Base-by-base conservation (phyloP, 2,329 filamentous ascomycete species). In the Nothophaeocryptopus gaeumannii region DNA sequence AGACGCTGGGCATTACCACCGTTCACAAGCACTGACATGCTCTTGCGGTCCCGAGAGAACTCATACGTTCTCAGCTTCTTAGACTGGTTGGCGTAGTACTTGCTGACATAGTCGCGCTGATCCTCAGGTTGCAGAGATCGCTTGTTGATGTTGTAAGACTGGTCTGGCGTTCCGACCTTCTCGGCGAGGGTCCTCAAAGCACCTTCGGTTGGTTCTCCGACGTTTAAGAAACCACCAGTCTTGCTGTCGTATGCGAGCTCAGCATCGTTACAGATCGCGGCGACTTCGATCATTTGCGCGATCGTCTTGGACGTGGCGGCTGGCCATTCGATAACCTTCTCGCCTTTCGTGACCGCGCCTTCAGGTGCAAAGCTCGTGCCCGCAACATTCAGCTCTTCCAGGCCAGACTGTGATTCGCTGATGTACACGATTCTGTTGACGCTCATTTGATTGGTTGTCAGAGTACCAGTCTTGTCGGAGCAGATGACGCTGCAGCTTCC, bases 401-500 rank as follows among this genome's bases (percentile, higher is more conserved):
- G 76, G 51, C 82, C 85, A 46, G 75, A 81, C 41, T 89, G 91
- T 52, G 80, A 72, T 59, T 87, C 83, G 63, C 82, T 85, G 60
- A 99, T 78, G 67, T 91, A 89, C 40, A 96, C 88, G 48, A 97
- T 74, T 73, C 92, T 95, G 76, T 85, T 93, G 49, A 96, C 93
- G 67, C 93, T 97, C 93, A 99, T 99, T 73, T 97, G 91, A 74
- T 99, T 99, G 35, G 93, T 99, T 9, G 93, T 99, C 67, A 99
- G 75, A 41, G 93, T 99, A 61, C 93, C 95, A 5, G 93, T 99
- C 79, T 99, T 99, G 78, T 99, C 93, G 3, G 95, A 99, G 77
- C 95, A 99, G 69, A 99, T 96, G 50, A 99, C 91, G 66, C 93
- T 99, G 81, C 93, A 99, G 79, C 93, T 99, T 67, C 93, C 93